phyloP scores from a whole-genome alignment of 75 land plant genomes.

The Larix kaempferi region DNA sequence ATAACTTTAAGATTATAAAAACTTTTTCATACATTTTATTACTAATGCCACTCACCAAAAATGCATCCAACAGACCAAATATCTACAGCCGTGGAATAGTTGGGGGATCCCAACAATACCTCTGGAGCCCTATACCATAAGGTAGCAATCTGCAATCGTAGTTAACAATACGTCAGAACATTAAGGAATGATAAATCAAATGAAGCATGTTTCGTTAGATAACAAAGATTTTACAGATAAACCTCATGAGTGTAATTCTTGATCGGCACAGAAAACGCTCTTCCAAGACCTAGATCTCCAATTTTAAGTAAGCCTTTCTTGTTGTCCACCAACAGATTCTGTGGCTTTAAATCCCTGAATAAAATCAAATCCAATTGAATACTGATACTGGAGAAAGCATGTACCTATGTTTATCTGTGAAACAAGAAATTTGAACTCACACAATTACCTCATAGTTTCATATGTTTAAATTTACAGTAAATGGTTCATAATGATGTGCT shows the following conservation, averaged over 20 bases:
- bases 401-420: neutral
- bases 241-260: conserved; percentile 93
- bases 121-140: no score
- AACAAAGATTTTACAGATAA: no score
- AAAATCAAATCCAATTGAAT: neutral
- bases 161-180: no score
- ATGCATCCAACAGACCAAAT: no score
- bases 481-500: neutral
- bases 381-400: neutral
- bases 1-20: no score
- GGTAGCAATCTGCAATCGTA: no score
- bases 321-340: conserved; percentile 76
- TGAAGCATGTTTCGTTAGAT: no score
- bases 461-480: neutral
- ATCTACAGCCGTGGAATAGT: no score
- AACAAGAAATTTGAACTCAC: neutral
- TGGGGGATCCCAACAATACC: no score
- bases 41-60: no score
- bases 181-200: no score
- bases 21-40: no score
- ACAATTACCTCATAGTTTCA: neutral
- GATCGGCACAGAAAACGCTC: conserved; percentile 83
- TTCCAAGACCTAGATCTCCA: conserved; percentile 88
- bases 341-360: conserved; percentile 66
- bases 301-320: conserved; percentile 83